phyloP scores from a whole-genome alignment of 768 basidiomycete species.

The Boletus eberwhitei region DNA sequence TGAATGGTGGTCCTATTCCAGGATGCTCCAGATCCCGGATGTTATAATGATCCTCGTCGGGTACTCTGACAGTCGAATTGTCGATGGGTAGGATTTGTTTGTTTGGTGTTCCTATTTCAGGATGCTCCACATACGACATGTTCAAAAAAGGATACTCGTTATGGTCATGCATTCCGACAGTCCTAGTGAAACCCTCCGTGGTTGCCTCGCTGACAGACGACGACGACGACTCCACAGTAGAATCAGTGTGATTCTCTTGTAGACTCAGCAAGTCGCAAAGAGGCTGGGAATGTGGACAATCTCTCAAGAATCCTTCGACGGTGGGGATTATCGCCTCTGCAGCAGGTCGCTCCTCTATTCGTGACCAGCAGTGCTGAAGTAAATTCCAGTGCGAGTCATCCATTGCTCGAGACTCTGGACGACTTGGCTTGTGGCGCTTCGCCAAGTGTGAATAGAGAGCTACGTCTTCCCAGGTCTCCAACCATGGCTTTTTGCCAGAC shows the following conservation, averaged over 20 bases:
- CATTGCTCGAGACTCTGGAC: neutral
- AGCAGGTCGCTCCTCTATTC: neutral
- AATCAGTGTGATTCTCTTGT: neutral
- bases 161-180: too few relatives aligned
- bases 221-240: too few relatives aligned
- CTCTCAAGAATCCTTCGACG: neutral
- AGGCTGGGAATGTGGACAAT: neutral
- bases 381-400: conserved; percentile 4
- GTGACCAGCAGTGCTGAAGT: conserved; percentile 4
- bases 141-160: too few relatives aligned
- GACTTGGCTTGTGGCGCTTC: neutral
- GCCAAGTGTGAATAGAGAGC: conserved; percentile 2
- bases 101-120: too few relatives aligned
- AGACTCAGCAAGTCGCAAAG: neutral
- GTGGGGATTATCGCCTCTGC: neutral
- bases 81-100: too few relatives aligned
- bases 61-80: too few relatives aligned
- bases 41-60: too few relatives aligned
- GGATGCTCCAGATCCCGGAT: too few relatives aligned
- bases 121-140: too few relatives aligned
- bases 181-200: too few relatives aligned
- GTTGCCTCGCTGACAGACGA: too few relatives aligned
- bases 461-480: neutral
- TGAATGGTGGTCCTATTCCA: too few relatives aligned
- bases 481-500: conserved; percentile 15